Conservation (phyloP, 2,329 filamentous ascomycete species). For the Cercospora zeina region DNA sequence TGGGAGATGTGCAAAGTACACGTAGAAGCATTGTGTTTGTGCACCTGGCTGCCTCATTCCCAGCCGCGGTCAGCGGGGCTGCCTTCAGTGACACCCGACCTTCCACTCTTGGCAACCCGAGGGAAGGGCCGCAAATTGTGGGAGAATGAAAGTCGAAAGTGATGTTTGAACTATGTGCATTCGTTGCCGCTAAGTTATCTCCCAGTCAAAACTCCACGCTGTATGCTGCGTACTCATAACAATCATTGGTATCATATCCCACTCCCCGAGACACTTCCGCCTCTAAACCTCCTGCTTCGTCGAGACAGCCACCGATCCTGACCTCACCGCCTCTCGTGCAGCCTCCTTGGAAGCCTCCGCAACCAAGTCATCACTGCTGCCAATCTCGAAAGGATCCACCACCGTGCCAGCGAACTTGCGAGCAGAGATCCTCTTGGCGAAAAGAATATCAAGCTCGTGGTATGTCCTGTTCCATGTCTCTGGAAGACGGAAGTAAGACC, state of each 20-base stretch:
- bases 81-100: background rate
- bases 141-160: too few species aligned
- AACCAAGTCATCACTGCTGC: conserved; percentile 9
- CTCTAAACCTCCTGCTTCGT: conserved; percentile 7
- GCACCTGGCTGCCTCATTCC: background rate
- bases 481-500: conserved; percentile 36
- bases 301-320: background rate
- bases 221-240: background rate
- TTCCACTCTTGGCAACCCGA: background rate
- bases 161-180: background rate
- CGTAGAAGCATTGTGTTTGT: background rate
- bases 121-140: background rate
- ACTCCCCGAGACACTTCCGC: background rate
- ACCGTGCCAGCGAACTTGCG: conserved; percentile 40
- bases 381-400: conserved; percentile 5
- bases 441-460: conserved; percentile 58
- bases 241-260: background rate
- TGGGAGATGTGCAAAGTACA: too few species aligned
- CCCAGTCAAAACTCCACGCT: background rate
- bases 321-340: conserved; percentile 3
- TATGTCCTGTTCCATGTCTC: conserved; percentile 57
- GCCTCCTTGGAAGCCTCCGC: conserved; percentile 12
- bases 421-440: conserved; percentile 50
- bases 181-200: background rate
- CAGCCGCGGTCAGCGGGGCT: background rate